Evolutionary conservation across 176 grass and related monocot species (phyloP), one percentile per base, ranked within the genome.

Genomic region (Oryza coarctata): DNA sequence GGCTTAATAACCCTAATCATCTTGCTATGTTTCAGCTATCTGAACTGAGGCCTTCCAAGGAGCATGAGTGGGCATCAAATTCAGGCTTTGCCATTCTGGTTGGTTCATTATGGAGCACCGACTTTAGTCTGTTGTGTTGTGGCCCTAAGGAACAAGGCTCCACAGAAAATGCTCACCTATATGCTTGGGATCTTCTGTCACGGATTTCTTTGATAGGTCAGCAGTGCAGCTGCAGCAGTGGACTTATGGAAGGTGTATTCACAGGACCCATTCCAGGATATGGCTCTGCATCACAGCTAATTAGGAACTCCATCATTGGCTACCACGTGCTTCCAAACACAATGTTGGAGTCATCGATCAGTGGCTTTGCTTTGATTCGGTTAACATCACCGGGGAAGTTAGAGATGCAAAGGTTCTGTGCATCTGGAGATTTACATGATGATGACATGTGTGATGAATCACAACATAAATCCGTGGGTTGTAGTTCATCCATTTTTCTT

Each of bases 11-110:
- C 29, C 95, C 92, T 57, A 87, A 77, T 39, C 87, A 84, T 77
- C 58, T 90, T 75, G 66, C 88, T 76, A 95, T 98, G 92, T 90
- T 95, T 80, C 84, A 50, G 26, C 70, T 95, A 43, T 71, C 87
- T 13, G 88, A 95, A 36, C 41, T 90, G 68, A 90, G 93, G 75
- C 88, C 88, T 26, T 90, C 92, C 33, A 50, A 86, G 75, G 76
- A 87, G 74, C 68, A 83, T 61, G 70, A 93, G n/a, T 86, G 84
- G 79, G 80, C 86, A 55, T 80, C 73, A 28, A 76, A 85, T 69
- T 90, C 83, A 36, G 90, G 88, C 69, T 91, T 91, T 88, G 86
- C 80, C 64, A 95, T 98, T 81, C 86, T 98, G 88, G 90, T 89
- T 26, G 89, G 92, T 86, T 95, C 88, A 1, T 85, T 95, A 49